These are phyloP conservation scores for Gastrolobium villosum DNA, from an alignment of 306 rosid species.

Conservation along the genomic window DNA sequence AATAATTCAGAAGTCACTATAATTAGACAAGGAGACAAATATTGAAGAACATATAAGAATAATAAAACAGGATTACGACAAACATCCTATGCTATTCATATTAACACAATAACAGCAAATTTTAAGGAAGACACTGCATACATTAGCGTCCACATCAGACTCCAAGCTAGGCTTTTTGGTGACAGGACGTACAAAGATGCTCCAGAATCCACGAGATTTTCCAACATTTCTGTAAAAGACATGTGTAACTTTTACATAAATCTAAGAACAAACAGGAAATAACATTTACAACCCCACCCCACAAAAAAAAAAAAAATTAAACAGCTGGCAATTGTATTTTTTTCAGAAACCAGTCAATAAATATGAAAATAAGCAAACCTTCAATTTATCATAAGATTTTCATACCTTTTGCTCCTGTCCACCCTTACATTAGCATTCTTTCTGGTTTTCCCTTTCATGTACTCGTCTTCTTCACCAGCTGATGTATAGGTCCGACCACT, in stretches of 20 bases:
- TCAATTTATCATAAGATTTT: not conserved
- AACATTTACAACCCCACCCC: not conserved
- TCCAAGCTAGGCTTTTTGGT: slow-evolving; percentile 63
- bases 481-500: slow-evolving; percentile 54
- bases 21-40: slow-evolving; percentile 1
- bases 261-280: not conserved
- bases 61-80: slow-evolving; percentile 9
- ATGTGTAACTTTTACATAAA: slow-evolving; percentile 9
- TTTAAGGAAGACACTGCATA: slow-evolving; percentile 52
- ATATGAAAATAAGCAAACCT: slow-evolving; percentile 41
- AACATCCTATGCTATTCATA: slow-evolving; percentile 22
- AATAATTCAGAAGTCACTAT: slow-evolving; percentile 30
- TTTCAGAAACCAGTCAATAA: slow-evolving; percentile 38
- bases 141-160: slow-evolving; percentile 59
- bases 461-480: slow-evolving; percentile 53
- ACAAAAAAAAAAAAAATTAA: slow-evolving; percentile 5
- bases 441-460: slow-evolving; percentile 59
- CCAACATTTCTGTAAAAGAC: slow-evolving; percentile 53
- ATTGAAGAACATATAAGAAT: not conserved
- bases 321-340: not conserved
- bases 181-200: slow-evolving; percentile 62
- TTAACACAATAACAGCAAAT: slow-evolving; percentile 23
- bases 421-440: slow-evolving; percentile 55
- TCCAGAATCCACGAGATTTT: slow-evolving; percentile 71
- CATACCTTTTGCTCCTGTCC: slow-evolving; percentile 71